A percentile compares a stretch with the other conserved stretches of the same genome.
Conservation (phyloP, 2,329 filamentous ascomycete species). For the Alternaria postmessia region DNA sequence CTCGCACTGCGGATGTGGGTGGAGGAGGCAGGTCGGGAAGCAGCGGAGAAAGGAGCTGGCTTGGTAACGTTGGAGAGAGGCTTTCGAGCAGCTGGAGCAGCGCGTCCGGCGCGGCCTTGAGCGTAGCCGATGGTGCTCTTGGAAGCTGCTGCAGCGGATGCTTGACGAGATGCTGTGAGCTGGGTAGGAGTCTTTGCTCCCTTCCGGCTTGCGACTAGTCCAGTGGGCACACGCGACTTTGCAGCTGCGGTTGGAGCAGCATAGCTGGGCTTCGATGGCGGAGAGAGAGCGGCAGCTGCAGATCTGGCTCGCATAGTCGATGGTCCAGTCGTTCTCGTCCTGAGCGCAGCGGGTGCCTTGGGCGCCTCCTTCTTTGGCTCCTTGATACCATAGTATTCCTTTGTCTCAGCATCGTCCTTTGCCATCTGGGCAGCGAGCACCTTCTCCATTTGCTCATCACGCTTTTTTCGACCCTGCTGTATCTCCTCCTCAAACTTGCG, state of each 20-base stretch:
- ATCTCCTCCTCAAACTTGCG: slow-evolving; percentile 62
- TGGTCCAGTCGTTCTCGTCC: slow-evolving; percentile 47
- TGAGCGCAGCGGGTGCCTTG: slow-evolving; percentile 19
- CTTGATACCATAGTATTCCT: slow-evolving; percentile 39
- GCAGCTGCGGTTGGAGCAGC: slow-evolving; percentile 50
- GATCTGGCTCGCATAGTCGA: slow-evolving; percentile 63
- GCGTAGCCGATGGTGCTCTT: slow-evolving; percentile 86
- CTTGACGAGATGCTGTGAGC: slow-evolving; percentile 64
- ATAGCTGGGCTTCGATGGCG: slow-evolving; percentile 45
- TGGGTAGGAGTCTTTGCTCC: slow-evolving; percentile 51
- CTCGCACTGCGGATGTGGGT: slow-evolving; percentile 26
- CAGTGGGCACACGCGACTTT: slow-evolving; percentile 50
- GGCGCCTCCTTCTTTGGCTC: slow-evolving; percentile 39
- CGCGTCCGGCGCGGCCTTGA: slow-evolving; percentile 70
- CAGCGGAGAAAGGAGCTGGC: slow-evolving; percentile 38
- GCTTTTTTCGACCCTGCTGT: slow-evolving; percentile 57
- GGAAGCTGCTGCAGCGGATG: slow-evolving; percentile 72
- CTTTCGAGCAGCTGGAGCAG: slow-evolving; percentile 49
- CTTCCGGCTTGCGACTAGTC: slow-evolving; percentile 53
- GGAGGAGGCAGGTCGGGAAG: slow-evolving; percentile 29
- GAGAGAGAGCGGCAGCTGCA: slow-evolving; percentile 55
- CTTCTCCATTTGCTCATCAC: slow-evolving; percentile 72
- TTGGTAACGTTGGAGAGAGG: slow-evolving; percentile 49
- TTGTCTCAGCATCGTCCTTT: slow-evolving; percentile 60
- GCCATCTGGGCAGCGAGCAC: slow-evolving; percentile 69